These are phyloP conservation scores for Camelina laxa DNA, from an alignment of 345 rosid species.

Conservation along the genomic window DNA sequence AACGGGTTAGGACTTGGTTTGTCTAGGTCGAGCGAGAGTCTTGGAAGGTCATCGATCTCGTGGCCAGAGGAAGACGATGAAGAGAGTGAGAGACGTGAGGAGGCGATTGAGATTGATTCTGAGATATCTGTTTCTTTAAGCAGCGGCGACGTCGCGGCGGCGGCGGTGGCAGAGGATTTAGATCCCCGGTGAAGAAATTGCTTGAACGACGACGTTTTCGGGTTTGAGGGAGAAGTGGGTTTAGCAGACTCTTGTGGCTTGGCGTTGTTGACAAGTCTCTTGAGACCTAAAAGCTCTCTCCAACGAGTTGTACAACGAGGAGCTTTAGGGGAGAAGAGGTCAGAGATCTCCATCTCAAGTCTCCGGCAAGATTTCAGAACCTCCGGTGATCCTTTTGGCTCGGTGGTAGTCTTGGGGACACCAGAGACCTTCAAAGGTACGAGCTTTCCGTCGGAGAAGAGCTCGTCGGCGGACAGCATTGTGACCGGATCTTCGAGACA, in stretches of 20 bases:
- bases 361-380: conserved; percentile 50
- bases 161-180: conserved; percentile 49
- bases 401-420: conserved; percentile 23
- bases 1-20: conserved; percentile 47
- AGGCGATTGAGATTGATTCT: conserved; percentile 58
- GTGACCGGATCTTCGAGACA: conserved; percentile 75
- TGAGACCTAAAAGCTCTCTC: conserved; percentile 85
- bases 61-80: conserved; percentile 66
- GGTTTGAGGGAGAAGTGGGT: conserved; percentile 30
- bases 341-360: conserved; percentile 50
- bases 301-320: conserved; percentile 88
- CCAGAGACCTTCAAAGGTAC: conserved; percentile 67
- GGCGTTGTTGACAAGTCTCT: conserved; percentile 54
- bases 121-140: conserved; percentile 49
- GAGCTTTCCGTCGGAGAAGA: conserved; percentile 85
- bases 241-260: conserved; percentile 42
- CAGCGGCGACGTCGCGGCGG: conserved; percentile 33
- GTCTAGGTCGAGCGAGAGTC: conserved; percentile 54
- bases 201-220: conserved; percentile 48
- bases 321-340: conserved; percentile 83
- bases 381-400: conserved; percentile 47
- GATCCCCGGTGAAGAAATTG: conserved; percentile 73
- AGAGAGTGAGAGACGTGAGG: conserved; percentile 58
- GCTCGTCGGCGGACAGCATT: conserved; percentile 95
- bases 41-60: conserved; percentile 57